Conservation (phyloP, 192 early-diverging fungal species). For the Coemansia javaensis region DNA sequence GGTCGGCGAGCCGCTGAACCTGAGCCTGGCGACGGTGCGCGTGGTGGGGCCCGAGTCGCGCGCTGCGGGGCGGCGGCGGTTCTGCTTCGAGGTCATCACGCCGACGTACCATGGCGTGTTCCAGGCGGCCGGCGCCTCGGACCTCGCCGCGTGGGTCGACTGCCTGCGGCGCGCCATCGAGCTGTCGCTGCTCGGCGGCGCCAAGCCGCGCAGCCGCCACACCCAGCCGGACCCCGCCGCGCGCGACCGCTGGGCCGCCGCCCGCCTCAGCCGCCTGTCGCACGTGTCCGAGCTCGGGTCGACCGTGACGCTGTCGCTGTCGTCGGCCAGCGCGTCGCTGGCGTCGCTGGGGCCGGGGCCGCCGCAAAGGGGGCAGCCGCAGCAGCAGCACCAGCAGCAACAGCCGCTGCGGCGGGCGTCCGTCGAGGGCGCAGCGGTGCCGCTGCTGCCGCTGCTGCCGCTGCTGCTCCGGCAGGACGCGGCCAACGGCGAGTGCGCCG, state of each 20-base stretch:
- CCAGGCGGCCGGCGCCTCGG: conserved; percentile 66
- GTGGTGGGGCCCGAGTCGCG: conserved; percentile 25
- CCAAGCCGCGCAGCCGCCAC: conserved; percentile 2
- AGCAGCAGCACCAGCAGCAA: no score
- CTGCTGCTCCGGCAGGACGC: conserved; percentile 13
- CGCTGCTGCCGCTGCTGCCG: conserved; percentile 12
- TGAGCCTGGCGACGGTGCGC: conserved; percentile 41
- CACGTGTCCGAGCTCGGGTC: conserved; percentile 22
- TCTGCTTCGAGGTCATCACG: conserved; percentile 78
- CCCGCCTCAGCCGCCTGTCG: conserved; percentile 17
- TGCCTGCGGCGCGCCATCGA: conserved; percentile 49
- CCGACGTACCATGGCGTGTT: conserved; percentile 65
- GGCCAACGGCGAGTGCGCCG: conserved; percentile 50
- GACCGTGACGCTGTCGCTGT: conserved; percentile 10
- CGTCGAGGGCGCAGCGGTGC: no score
- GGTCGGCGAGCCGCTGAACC: conserved; percentile 12
- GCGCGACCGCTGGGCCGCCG: conserved; percentile 1
- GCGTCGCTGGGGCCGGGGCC: conserved; percentile 6
- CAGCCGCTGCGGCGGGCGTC: no score
- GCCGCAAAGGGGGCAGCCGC: no score
- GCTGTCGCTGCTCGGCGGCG: conserved; percentile 22
- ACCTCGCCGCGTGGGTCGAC: conserved; percentile 67
- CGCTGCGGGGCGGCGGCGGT: conserved; percentile 51
- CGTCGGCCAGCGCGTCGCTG: conserved; percentile 10
- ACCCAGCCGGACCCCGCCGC: background rate